Evolutionary conservation across 129 eudicot genomes (phyloP).

Genomic region (Silybum marianum): DNA sequence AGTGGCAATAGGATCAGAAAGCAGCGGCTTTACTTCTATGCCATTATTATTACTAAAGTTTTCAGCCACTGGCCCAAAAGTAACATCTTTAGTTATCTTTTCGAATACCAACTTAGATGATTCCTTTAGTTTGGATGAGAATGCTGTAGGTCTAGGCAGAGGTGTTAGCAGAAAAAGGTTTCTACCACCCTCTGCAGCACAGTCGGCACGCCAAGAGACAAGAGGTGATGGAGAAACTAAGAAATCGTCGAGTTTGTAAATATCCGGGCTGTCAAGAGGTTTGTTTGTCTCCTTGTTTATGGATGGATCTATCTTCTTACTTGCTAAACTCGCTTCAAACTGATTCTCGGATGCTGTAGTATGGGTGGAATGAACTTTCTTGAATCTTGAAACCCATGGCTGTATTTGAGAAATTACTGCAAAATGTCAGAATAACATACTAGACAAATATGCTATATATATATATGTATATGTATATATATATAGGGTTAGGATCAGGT

Average conservation of each 20-base stretch:
- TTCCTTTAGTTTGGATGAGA: conserved; percentile 45
- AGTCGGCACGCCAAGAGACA: conserved; percentile 87
- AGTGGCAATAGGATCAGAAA: conserved; percentile 25
- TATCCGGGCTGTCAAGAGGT: conserved; percentile 50
- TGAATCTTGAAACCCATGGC: conserved; percentile 86
- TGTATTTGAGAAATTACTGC: conserved; percentile 32
- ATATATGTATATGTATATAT: too few relatives aligned
- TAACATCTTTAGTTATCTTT: conserved; percentile 13
- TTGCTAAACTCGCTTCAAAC: conserved; percentile 36
- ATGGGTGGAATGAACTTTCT: conserved; percentile 43
- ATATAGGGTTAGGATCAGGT: too few relatives aligned
- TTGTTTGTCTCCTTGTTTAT: conserved; percentile 26
- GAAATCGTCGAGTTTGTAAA: conserved; percentile 45
- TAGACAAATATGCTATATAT: not conserved
- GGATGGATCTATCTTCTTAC: conserved; percentile 31
- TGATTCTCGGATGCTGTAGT: conserved; percentile 34
- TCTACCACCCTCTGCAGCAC: conserved; percentile 58
- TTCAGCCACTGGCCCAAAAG: conserved; percentile 20
- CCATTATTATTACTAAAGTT: conserved; percentile 18
- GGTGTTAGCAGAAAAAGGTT: conserved; percentile 88
- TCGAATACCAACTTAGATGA: conserved; percentile 40
- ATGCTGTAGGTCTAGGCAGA: conserved; percentile 55
- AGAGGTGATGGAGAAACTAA: conserved; percentile 95
- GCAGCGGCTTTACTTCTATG: conserved; percentile 26
- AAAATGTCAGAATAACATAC: conserved; percentile 9